Percentiles rank a stretch among this genome's conserved stretches.
Evolutionary conservation across 768 basidiomycete genomes (phyloP).

Genomic region (Albatrellus ellisii): DNA sequence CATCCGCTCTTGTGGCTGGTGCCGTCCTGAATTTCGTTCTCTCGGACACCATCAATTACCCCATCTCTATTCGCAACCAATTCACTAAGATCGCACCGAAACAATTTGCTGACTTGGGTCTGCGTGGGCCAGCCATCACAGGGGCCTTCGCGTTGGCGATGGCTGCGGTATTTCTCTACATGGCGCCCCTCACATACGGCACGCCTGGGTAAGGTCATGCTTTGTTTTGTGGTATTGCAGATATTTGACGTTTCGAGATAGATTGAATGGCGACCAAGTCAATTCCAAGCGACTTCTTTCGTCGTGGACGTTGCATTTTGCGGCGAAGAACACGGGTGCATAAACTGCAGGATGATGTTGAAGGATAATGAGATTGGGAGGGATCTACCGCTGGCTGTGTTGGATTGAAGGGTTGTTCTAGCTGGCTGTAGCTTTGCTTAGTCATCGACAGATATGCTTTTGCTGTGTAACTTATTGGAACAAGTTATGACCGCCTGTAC

Average conservation of each 20-base stretch:
- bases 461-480: no score
- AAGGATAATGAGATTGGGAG: background rate
- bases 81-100: conserved; percentile 29
- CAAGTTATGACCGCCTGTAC: no score
- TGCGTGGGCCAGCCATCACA: conserved; percentile 59
- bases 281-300: conserved; percentile 72
- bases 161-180: conserved; percentile 56
- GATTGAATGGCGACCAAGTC: conserved; percentile 76
- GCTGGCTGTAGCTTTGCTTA: no score
- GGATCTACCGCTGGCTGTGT: background rate
- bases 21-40: conserved; percentile 83
- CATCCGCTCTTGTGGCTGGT: conserved; percentile 86
- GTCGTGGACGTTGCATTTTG: conserved; percentile 92
- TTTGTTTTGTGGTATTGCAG: conserved; percentile 1
- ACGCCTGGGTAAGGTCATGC: conserved; percentile 68
- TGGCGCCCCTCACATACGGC: conserved; percentile 90
- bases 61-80: conserved; percentile 66
- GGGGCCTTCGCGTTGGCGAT: conserved; percentile 44
- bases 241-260: conserved; percentile 20
- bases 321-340: conserved; percentile 42
- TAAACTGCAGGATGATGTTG: background rate
- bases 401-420: no score
- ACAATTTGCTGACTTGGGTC: conserved; percentile 62
- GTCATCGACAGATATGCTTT: no score
- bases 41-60: conserved; percentile 86